Evolutionary conservation across 2,329 filamentous ascomycete species (phyloP), one percentile per base, ranked within the genome.

Genomic region (Colletotrichum viniferum): DNA sequence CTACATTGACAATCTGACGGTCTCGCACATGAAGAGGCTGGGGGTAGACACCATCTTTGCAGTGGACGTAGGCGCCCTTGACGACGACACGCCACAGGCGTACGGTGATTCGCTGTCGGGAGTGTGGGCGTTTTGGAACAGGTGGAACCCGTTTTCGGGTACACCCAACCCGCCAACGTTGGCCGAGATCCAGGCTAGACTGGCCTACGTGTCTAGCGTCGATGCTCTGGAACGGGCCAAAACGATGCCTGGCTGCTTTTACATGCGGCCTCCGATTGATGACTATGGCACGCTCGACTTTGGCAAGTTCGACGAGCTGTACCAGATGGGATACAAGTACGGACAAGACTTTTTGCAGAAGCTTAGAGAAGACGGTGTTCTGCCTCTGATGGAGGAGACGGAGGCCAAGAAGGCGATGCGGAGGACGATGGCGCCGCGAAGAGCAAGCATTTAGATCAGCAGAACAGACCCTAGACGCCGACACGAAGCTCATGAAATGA

Each of bases 231-330:
- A 99, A 84, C 91, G 96, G 48, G 97, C 97, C 28, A 99, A 99
- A 88, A 94, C 90, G 6, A 96, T 94, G 81, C 92, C 95, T 1
- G 97, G 97, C 0, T 98, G 96, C 84, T 89, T 98, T 68, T 99
- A 99, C 84, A 98, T 99, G 95, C 92, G 97, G 1, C 97, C 97
- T 6, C 97, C 97, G 0, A 94, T 99, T 77, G 97, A 98, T 81
- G 90, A 92, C 2, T 99, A 98, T 80, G 97, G 96, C 6, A 99
- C 97, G 2, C 87, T 99, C 34, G 97, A 99, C 74, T 99, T 99
- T 87, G 95, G 93, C 77, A 98, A 98, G 84, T 99, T 99, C 84
- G 96, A 98, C 81, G 97, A 99, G 88, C 96, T 99, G 69, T 98
- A 97, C 81, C 90, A 94, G 79, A 90, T 98, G 13, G 97, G 97